Conservation (phyloP, 768 basidiomycete genomes). For the Termitomyces sp. region DNA sequence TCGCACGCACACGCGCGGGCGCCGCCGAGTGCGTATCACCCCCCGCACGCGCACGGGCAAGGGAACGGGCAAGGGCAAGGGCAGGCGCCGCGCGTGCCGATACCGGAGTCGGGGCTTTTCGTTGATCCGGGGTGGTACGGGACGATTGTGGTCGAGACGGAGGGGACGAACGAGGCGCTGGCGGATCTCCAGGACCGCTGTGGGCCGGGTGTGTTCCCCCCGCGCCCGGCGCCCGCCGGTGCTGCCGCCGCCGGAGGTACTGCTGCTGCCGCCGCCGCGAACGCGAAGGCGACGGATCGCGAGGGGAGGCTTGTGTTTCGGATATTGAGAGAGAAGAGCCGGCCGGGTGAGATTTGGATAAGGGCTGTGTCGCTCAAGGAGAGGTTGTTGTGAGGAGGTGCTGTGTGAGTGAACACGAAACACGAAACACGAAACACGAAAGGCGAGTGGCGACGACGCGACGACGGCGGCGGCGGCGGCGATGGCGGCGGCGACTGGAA, state of each 20-base stretch:
- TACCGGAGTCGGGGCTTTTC: slow-evolving; percentile 50
- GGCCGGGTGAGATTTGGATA: slow-evolving; percentile 72
- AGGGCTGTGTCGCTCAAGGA: slow-evolving; percentile 65
- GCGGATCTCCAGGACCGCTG: slow-evolving; percentile 74
- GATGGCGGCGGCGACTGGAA: background rate
- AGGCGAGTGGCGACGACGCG: too few relatives aligned
- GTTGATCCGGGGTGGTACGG: slow-evolving; percentile 85
- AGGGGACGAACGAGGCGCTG: slow-evolving; percentile 83
- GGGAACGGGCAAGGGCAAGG: too few relatives aligned
- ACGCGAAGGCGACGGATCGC: slow-evolving; percentile 25
- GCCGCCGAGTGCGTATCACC: background rate
- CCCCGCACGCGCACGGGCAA: too few relatives aligned
- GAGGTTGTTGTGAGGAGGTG: slow-evolving; percentile 34
- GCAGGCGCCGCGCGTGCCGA: slow-evolving; percentile 36
- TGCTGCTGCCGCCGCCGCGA: too few relatives aligned
- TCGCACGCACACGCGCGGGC: slow-evolving; percentile 15
- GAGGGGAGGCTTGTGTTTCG: slow-evolving; percentile 58
- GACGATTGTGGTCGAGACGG: slow-evolving; percentile 76
- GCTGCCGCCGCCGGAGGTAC: slow-evolving; percentile 13
- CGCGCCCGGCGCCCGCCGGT: slow-evolving; percentile 42
- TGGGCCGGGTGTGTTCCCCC: slow-evolving; percentile 62
- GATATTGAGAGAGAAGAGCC: slow-evolving; percentile 74
- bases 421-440: too few relatives aligned
- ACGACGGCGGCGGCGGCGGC: too few relatives aligned
- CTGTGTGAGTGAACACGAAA: too few relatives aligned